Base-by-base conservation (phyloP, 192 early-diverging fungal species). In the Podila epicladia region DNA sequence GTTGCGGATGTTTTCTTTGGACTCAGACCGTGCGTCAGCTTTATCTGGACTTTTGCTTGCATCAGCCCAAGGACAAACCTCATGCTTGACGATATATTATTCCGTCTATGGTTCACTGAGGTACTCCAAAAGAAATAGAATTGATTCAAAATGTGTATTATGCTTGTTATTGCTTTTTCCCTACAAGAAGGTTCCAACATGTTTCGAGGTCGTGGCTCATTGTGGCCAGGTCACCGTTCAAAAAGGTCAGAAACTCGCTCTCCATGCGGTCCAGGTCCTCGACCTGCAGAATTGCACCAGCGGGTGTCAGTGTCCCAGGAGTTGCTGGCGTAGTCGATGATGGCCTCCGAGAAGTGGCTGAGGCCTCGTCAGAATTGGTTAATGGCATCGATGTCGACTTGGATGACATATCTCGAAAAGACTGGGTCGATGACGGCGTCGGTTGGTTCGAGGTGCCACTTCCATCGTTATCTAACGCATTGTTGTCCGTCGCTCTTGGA, bases 181-280 rank as follows among this genome's bases (percentile, higher is more conserved):
- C 77, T 12, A 73, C 71, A 33, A 80, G 69, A 2, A 80, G 58
- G n/a, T 73, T 73, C 77, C 77, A 80, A 22, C 77, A 80, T 7
- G 77, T 80, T 45, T 80, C 71, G 3, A 80, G 67, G 22, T 80
- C 77, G 26, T 80, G 77, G 28, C 65, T 68, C 71, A 72, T 64
- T 0, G 77, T 69, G 13, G 66, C 70, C 4, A 87, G 74, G 57
- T 88, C 85, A 33, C 79, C 75, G 15, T 88, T 74, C 24, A 88
- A 71, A 70, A 88, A 88, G 12, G 82, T 74, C 55, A 88, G 67
- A 53, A 86, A 88, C 62, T 88, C 87, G 32, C 75, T 48, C 58
- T 88, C 87, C 87, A 88, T 88, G 19, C 84, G 79, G 58, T 82
- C 74, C 5, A 88, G 73, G 41, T 83, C 83, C 58, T 80, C 77